Conservation (phyloP, 202 grass and related monocot species). For the Miscanthus sacchariflorus region DNA sequence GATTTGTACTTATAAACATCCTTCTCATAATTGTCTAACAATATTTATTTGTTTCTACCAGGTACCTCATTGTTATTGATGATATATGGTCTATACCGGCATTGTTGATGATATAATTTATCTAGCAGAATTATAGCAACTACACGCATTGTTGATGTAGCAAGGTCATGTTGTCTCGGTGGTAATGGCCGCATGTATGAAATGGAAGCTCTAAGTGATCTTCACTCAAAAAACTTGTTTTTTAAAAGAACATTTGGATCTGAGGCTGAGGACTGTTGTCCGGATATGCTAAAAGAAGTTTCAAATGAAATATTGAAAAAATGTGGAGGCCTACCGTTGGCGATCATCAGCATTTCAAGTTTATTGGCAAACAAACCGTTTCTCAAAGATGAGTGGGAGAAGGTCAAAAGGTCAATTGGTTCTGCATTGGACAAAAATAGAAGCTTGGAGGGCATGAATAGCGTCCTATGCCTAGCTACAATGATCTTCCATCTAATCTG, state of each 20-base stretch:
- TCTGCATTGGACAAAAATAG: conserved; percentile 8
- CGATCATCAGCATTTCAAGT: conserved; percentile 43
- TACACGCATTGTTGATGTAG: conserved; percentile 3
- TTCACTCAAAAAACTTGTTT: conserved; percentile 27
- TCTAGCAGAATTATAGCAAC: conserved; percentile 39
- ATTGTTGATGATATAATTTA: not conserved
- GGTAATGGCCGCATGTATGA: not conserved
- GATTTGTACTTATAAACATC: too few species aligned
- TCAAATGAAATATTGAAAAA: conserved; percentile 4
- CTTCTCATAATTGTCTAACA: not conserved
- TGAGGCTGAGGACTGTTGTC: not conserved
- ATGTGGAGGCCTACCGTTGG: conserved; percentile 47
- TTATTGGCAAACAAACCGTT: not conserved
- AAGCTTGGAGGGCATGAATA: conserved; percentile 39
- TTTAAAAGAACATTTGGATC: not conserved
- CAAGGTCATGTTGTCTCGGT: not conserved
- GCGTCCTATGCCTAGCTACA: conserved; percentile 27
- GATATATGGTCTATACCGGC: conserved; percentile 17
- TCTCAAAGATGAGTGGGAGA: conserved; percentile 24
- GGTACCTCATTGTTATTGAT: conserved; percentile 34
- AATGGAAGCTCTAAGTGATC: conserved; percentile 21
- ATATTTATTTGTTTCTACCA: not conserved
- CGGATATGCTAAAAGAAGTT: not conserved
- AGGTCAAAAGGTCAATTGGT: conserved; percentile 41
- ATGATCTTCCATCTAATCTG: conserved; percentile 37